These are phyloP conservation scores for Fusarium nematophilum DNA, from an alignment of 2,329 filamentous ascomycete species.

Conservation along the genomic window DNA sequence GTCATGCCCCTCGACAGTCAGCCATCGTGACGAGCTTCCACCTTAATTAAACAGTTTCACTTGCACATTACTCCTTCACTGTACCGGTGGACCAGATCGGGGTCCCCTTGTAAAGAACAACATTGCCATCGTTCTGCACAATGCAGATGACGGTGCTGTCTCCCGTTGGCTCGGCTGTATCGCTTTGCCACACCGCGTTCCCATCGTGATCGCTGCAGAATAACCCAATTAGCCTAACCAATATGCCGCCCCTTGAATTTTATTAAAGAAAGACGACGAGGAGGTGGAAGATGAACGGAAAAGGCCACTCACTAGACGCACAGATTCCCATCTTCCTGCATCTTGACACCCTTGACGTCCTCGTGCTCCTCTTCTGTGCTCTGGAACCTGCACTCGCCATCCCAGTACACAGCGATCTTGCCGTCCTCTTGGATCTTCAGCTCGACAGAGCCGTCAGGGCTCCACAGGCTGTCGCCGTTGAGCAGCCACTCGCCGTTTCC, in stretches of 20 bases:
- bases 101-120: conserved; percentile 48
- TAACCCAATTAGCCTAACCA: too few relatives aligned
- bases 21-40: too few relatives aligned
- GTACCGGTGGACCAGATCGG: conserved; percentile 47
- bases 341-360: conserved; percentile 45
- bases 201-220: conserved; percentile 26
- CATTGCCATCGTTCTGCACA: conserved; percentile 49
- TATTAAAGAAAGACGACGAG: not conserved
- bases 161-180: conserved; percentile 38
- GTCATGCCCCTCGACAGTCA: too few relatives aligned
- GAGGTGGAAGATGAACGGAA: not conserved
- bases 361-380: conserved; percentile 43
- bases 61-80: too few relatives aligned
- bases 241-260: too few relatives aligned
- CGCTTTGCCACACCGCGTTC: conserved; percentile 42
- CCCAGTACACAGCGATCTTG: conserved; percentile 47
- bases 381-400: conserved; percentile 45
- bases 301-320: conserved; percentile 46
- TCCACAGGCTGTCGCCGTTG: conserved; percentile 45
- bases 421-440: conserved; percentile 48
- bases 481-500: conserved; percentile 49
- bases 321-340: conserved; percentile 48
- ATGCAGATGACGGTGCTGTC: conserved; percentile 37
- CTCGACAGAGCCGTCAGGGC: conserved; percentile 45
- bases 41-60: too few relatives aligned